A percentile compares a stretch with the other conserved stretches of the same genome.
These are phyloP conservation scores for Narthecium ossifragum DNA, from an alignment of 106 monocot species.

Conservation along the genomic window DNA sequence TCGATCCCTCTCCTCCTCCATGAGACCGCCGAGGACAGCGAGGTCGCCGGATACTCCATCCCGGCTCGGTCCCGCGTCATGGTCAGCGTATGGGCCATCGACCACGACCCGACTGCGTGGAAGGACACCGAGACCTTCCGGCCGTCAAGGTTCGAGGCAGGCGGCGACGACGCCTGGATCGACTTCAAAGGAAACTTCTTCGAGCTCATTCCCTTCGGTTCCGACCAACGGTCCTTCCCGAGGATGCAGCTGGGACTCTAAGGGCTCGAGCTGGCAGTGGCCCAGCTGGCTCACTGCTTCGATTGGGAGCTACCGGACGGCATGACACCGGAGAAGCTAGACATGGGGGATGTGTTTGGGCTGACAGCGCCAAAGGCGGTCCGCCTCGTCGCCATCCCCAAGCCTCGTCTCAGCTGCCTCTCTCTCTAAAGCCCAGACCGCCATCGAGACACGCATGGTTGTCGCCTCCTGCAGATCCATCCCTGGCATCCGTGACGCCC, in stretches of 20 bases:
- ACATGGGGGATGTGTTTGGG: conserved; percentile 63
- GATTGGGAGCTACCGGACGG: conserved; percentile 46
- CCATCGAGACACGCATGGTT: conserved; percentile 23
- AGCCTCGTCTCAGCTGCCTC: conserved; percentile 36
- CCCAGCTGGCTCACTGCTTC: conserved; percentile 60
- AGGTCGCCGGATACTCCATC: no score
- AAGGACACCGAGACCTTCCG: conserved; percentile 45
- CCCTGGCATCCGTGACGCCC: conserved; percentile 12
- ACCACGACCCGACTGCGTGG: conserved; percentile 44
- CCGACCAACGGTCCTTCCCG: conserved; percentile 58
- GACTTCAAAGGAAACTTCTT: conserved; percentile 60
- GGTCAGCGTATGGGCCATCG: conserved; percentile 67
- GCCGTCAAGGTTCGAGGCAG: conserved; percentile 39
- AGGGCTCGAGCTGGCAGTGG: conserved; percentile 50
- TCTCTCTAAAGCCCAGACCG: conserved; percentile 22
- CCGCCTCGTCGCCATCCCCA: conserved; percentile 48
- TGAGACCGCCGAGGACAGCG: conserved; percentile 46
- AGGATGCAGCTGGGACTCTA: conserved; percentile 74
- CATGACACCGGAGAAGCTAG: conserved; percentile 58
- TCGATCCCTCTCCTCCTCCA: conserved; percentile 73
- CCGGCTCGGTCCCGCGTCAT: conserved; percentile 39
- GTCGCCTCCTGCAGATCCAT: conserved; percentile 16
- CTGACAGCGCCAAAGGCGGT: conserved; percentile 55
- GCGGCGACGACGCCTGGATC: conserved; percentile 15
- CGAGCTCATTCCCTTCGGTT: conserved; percentile 72